phyloP scores from a whole-genome alignment of 768 basidiomycete species.

The Tulasnella calospora region DNA sequence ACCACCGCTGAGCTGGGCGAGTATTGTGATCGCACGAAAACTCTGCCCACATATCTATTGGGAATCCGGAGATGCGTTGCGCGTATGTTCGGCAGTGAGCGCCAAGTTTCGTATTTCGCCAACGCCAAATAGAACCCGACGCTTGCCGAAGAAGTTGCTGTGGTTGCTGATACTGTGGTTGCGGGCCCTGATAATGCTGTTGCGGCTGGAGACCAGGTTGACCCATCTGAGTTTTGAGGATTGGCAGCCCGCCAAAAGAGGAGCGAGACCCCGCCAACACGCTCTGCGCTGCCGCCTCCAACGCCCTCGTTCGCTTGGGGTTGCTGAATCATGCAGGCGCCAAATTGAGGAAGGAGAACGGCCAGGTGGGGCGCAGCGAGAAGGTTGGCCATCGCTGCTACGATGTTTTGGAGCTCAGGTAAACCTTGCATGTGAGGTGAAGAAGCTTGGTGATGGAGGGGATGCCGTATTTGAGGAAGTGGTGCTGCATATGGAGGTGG shows the following conservation, averaged over 20 bases:
- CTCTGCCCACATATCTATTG: not conserved
- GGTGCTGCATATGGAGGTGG: not conserved
- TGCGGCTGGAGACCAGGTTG: not conserved
- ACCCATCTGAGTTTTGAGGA: not conserved
- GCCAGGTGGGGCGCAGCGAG: not conserved
- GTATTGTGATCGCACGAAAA: no score
- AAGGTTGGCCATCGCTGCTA: not conserved
- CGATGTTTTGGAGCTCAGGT: not conserved
- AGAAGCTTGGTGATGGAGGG: not conserved
- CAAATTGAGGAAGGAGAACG: not conserved
- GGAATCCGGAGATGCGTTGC: not conserved
- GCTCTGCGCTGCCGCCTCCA: not conserved
- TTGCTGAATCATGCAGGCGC: not conserved
- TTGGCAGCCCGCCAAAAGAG: not conserved
- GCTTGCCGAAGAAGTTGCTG: not conserved
- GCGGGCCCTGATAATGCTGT: not conserved
- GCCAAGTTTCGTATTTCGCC: conserved; percentile 3
- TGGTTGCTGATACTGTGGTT: not conserved
- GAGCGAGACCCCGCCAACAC: not conserved
- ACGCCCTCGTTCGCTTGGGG: not conserved
- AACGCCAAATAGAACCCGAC: not conserved
- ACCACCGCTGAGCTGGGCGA: no score
- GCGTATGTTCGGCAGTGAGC: not conserved
- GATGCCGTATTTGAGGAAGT: not conserved
- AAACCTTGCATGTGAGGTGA: not conserved